Evolutionary conservation across 495 filamentous ascomycete species (phyloP), one percentile per base, ranked within the genome.

Genomic region (Sordaria brevicollis): DNA sequence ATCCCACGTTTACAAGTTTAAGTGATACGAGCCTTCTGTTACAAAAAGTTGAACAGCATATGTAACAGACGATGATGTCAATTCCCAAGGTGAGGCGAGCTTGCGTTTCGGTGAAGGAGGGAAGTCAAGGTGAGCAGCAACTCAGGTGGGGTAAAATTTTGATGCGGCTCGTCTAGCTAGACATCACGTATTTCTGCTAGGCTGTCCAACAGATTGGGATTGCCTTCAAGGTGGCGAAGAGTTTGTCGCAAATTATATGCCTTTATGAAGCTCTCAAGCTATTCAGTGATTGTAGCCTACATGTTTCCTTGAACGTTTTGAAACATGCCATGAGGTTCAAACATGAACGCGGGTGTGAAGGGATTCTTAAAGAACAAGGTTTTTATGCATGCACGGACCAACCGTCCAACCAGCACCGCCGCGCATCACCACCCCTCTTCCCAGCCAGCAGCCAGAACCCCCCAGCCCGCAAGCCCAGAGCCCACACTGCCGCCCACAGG

Each of bases 101-200:
- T 57, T 31, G 2, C 13, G 15, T 17, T 33, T 31, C 49, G 49
- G 49, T 62, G 49, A 62, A 57, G 25, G 49, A 31, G 8, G 19
- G 8, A 62, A 70, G 66, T 38, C 33, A 13, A 69, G 68, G 71
- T 74, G 57, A 75, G 67, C 65, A 49, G 54, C 36, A 57, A 57
- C 41, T 35, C 70, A 68, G 66, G 74, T 76, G 77, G 76, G 76
- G 77, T 76, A 76, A 74, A 75, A 74, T 69, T 76, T 77, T 62
- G 13, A 62, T 31, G 49, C 29, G 49, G 25, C 4, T 0, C 5
- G 25, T 31, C 49, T 62, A 31, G 25, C 49, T 57, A 13, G 2
- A 29, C 7, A 29, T 57, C 9, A n/a, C n/a, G n/a, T n/a, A n/a
- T n/a, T n/a, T n/a, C n/a, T n/a, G n/a, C 49, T 13, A 62, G 49